Evolutionary conservation across 495 filamentous ascomycete species (phyloP), one percentile per base, ranked within the genome.

Genomic region (Podospora fimiseda): DNA sequence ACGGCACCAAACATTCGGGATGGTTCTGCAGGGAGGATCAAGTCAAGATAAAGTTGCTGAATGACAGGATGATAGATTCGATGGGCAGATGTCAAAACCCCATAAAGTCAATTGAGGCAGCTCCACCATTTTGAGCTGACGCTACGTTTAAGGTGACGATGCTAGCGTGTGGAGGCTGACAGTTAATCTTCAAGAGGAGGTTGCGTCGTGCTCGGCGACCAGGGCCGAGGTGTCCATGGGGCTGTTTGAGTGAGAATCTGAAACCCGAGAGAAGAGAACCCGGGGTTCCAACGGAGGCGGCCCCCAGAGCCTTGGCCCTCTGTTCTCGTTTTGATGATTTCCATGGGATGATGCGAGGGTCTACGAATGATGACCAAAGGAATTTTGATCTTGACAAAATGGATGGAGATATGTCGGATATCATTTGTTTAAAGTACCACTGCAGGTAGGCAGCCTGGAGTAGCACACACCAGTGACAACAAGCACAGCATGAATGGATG

Each of bases 231-330:
- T 22, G 22, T 44, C 19, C 42, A 33, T 9, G 42, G 42, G 42
- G 19, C 19, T 44, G 42, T 44, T 44, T 44, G 42, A 44, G 42
- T 44, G 42, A 16, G 13, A 13, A 21, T 21, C 42, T 44, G 42
- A 44, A 44, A 44, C 42, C 27, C 42, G 15, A 44, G 13, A 44
- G 18, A 44, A 44, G 42, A 22, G 42, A 44, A 21, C 42, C 27
- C 5, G 27, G 27, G 27, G 27, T 33, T 33, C 27, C 27, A 33
- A 33, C 27, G 11, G 27, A 11, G 27, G 6, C 27, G 27, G 27
- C 27, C 27, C 11, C 6, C 27, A 5, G 11, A 6, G 27, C 27
- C 27, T 33, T 33, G 27, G 27, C 27, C 27, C n/a, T n/a, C n/a
- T n/a, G n/a, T n/a, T n/a, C n/a, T n/a, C n/a, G 11, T 33, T 5